A percentile compares a stretch with the other conserved stretches of the same genome.
These are phyloP conservation scores for Geotrichum siamense DNA, from an alignment of 1,139 yeast species.

Conservation along the genomic window DNA sequence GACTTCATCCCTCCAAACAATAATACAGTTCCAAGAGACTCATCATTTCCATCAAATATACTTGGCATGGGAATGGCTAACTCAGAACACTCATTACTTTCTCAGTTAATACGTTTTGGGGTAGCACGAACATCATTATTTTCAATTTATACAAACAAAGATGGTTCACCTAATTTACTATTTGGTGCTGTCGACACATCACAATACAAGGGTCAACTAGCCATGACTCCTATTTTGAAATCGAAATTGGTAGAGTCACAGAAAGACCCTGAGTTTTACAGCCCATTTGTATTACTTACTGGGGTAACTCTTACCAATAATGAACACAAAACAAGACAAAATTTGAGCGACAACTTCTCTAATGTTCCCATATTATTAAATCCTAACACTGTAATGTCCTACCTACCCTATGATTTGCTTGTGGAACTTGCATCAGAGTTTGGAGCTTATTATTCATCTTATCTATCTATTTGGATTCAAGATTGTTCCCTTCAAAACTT, in stretches of 20 bases:
- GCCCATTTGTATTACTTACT: constrained; percentile 53
- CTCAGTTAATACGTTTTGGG: constrained; percentile 10
- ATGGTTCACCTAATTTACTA: constrained; percentile 18
- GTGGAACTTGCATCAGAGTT: constrained; percentile 66
- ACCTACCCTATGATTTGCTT: constrained; percentile 53
- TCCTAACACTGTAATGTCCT: constrained; percentile 46
- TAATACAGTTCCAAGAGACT: constrained; percentile 5
- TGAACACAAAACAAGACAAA: constrained; percentile 25
- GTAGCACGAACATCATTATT: constrained; percentile 18
- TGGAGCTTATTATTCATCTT: constrained; percentile 56
- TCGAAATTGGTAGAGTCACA: constrained; percentile 17
- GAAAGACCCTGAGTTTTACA: constrained; percentile 22
- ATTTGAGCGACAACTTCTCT: constrained; percentile 8
- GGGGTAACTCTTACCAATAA: constrained; percentile 44
- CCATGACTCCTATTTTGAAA: constrained; percentile 22
- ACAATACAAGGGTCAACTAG: constrained; percentile 20
- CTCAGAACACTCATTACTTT: constrained; percentile 14
- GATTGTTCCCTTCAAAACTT: constrained; percentile 48
- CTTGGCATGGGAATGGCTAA: constrained; percentile 23
- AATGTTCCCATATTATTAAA: constrained; percentile 56
- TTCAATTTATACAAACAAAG: constrained; percentile 19
- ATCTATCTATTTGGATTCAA: constrained; percentile 55
- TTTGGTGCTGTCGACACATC: constrained; percentile 25
- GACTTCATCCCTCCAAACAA: neutral
- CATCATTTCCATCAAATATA: constrained; percentile 20